Percentiles rank a stretch among this genome's conserved stretches.
Conservation (phyloP, 768 basidiomycete species). For the Suillus subaureus region DNA sequence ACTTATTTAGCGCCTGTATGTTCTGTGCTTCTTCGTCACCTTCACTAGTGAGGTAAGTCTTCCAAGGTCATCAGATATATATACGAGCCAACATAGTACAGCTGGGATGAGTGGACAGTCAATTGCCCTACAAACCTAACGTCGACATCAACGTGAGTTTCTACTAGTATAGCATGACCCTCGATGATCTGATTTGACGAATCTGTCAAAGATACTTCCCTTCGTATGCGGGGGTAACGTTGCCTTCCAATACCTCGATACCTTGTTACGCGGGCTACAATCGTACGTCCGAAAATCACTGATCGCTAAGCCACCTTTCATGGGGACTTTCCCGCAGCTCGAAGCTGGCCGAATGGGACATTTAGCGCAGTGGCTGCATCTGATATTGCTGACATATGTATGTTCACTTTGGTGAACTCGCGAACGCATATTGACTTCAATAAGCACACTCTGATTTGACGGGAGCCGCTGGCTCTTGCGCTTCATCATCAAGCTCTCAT, state of each 20-base stretch:
- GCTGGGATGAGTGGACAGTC: conserved; percentile 24
- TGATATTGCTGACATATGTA: conserved; percentile 19
- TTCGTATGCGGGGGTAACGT: conserved; percentile 4
- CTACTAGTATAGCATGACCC: not conserved
- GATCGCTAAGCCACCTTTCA: conserved; percentile 3
- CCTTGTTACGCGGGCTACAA: conserved; percentile 29
- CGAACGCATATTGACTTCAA: not conserved
- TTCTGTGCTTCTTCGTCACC: conserved; percentile 18
- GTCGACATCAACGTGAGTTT: conserved; percentile 22
- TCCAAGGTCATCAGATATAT: not conserved
- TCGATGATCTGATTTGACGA: not conserved
- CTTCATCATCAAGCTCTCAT: conserved; percentile 7
- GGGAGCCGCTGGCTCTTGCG: conserved; percentile 16
- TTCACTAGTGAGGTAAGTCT: conserved; percentile 19
- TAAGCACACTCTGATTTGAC: conserved; percentile 23
- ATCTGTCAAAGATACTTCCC: conserved; percentile 25
- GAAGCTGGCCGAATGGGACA: conserved; percentile 19
- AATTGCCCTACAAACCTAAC: conserved; percentile 18
- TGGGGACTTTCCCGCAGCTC: conserved; percentile 15
- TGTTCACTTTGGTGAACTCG: not conserved
- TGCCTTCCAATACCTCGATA: conserved; percentile 18
- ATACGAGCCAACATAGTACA: conserved; percentile 12
- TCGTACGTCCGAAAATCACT: conserved; percentile 16
- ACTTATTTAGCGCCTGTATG: conserved; percentile 30
- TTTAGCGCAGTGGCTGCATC: conserved; percentile 23